Evolutionary conservation across 192 early-diverging fungal genomes (phyloP), one percentile per base, ranked within the genome.

Genomic region (Oehlia diaphana): DNA sequence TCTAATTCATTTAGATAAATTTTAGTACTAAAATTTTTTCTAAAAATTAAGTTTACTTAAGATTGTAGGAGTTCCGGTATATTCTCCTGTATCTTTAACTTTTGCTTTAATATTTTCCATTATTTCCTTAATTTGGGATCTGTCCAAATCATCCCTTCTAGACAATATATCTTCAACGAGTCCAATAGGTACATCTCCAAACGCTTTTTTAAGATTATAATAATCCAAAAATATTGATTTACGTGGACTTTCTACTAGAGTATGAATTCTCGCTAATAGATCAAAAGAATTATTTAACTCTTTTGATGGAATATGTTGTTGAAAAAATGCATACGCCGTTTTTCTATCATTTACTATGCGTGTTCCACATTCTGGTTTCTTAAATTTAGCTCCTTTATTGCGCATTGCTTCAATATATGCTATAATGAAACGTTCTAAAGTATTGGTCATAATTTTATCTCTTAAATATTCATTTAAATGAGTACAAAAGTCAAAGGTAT

Each of bases 81-180:
- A 78, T 66, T 87, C 84, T 21, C 37, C 88, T 72, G 86, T 83
- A 53, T 91, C 90, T 63, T 90, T 90, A 70, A 86, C 88, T 80
- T 93, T 96, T 61, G 86, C 86, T 74, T 87, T 84, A 73, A 93
- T 91, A 16, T 89, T 90, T 77, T 96, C 95, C 90, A 98, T 92
- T 50, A 98, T 92, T 71, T 95, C 94, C 81, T 93, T 96, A 68
- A 96, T 83, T 74, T 90, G 88, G 50, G 90, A 86, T 83, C 92
- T 93, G 63, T 98, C 95, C 81, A 99, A 84, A 83, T 99, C 97
- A 85, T 98, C 96, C 74, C 97, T 88, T 82, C 92, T 94, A 62
- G 84, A 81, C 70, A 99, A 83, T 42, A 98, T 87, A 82, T 96
- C 94, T 84, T 99, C 96, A n/a, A 99, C 89, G 84, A 97, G 92